Conservation (phyloP, 768 basidiomycete genomes). For the Asterophora parasitica region DNA sequence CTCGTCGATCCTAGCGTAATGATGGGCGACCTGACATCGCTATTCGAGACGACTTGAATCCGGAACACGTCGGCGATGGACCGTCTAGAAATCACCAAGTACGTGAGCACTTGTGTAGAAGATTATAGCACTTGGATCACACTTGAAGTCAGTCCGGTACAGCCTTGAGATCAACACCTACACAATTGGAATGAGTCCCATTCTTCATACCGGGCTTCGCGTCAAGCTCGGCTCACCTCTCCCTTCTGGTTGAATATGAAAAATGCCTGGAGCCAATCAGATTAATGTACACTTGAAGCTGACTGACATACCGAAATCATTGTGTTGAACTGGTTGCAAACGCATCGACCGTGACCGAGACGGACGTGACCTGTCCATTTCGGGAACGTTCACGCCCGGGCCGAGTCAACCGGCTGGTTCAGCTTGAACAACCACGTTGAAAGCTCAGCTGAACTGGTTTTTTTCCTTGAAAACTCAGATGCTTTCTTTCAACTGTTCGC, state of each 20-base stretch:
- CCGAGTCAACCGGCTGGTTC: too few relatives aligned
- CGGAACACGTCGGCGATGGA: constrained; percentile 97
- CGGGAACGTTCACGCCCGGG: constrained; percentile 1
- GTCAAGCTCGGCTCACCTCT: constrained; percentile 56
- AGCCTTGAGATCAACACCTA: constrained; percentile 95
- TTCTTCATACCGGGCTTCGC: constrained; percentile 1
- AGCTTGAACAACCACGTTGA: too few relatives aligned
- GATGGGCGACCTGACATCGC: constrained; percentile 94
- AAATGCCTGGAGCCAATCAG: constrained; percentile 64
- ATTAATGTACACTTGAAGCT: background rate
- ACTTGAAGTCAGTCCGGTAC: constrained; percentile 98
- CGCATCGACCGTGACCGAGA: constrained; percentile 6
- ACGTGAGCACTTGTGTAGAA: constrained; percentile 3
- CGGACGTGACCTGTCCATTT: constrained; percentile 8
- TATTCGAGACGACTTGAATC: constrained; percentile 98
- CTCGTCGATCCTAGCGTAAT: constrained; percentile 97
- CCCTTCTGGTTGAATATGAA: constrained; percentile 99
- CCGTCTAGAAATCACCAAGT: constrained; percentile 47
- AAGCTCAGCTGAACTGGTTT: too few relatives aligned
- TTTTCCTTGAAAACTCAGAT: too few relatives aligned
- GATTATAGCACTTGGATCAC: constrained; percentile 22
- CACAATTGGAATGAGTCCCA: too few relatives aligned
- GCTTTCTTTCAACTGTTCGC: too few relatives aligned
- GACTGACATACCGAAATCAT: constrained; percentile 27
- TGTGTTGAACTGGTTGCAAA: constrained; percentile 3